These are phyloP conservation scores for Psidium friedrichsthalianum DNA, from an alignment of 345 rosid genomes.

Conservation along the genomic window DNA sequence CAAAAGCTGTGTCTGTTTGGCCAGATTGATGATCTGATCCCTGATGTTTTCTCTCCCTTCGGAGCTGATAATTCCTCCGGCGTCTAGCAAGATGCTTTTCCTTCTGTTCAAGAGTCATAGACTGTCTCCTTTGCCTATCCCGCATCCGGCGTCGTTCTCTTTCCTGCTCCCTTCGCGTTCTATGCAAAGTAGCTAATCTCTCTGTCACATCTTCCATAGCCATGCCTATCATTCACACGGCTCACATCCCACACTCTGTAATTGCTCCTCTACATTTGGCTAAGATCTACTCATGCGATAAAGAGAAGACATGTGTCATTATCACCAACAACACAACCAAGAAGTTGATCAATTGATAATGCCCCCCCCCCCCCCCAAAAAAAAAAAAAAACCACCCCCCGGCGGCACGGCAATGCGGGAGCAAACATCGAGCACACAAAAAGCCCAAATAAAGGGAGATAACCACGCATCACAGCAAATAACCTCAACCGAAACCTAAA, in stretches of 20 bases:
- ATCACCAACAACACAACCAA: background rate
- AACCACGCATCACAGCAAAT: background rate
- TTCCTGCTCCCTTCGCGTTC: slow-evolving; percentile 59
- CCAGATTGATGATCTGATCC: slow-evolving; percentile 25
- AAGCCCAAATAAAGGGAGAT: background rate
- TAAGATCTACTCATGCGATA: background rate
- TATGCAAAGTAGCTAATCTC: slow-evolving; percentile 24
- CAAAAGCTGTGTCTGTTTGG: background rate
- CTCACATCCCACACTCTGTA: background rate
- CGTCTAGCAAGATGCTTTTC: slow-evolving; percentile 89
- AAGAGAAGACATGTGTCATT: background rate
- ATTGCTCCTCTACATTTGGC: background rate
- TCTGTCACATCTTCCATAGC: slow-evolving; percentile 25
- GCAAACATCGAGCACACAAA: background rate
- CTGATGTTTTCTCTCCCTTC: slow-evolving; percentile 51
- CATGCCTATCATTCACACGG: background rate
- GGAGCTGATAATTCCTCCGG: slow-evolving; percentile 68
- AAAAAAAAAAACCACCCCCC: too few relatives aligned
- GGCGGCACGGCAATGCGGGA: background rate
- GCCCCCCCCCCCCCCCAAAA: background rate
- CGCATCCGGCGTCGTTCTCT: slow-evolving; percentile 70
- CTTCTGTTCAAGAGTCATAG: slow-evolving; percentile 81
- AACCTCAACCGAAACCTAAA: background rate
- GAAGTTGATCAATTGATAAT: background rate
- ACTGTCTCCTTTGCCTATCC: slow-evolving; percentile 80